Conservation (phyloP, 176 grass and related monocot genomes). For the Chloris gayana region DNA sequence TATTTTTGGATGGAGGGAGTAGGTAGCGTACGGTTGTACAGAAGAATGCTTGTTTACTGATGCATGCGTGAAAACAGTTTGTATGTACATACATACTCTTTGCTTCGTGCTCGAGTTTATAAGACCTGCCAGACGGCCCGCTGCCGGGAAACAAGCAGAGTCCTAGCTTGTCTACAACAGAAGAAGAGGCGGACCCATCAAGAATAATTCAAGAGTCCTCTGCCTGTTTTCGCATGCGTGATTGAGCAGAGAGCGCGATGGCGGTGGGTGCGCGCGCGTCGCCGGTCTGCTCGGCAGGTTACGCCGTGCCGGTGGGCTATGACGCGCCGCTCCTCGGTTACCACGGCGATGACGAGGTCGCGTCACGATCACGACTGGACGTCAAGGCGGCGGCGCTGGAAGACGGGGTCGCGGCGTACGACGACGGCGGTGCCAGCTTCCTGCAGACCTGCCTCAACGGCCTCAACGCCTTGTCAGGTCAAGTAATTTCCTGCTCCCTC, state of each 20-base stretch:
- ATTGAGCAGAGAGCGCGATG: not conserved
- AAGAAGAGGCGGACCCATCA: not conserved
- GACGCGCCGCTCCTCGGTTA: slow-evolving; percentile 25
- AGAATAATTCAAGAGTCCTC: too few relatives aligned
- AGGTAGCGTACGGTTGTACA: not conserved
- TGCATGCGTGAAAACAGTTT: not conserved
- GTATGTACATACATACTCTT: not conserved
- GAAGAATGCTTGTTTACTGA: not conserved
- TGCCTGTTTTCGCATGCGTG: too few relatives aligned
- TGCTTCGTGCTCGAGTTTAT: too few relatives aligned
- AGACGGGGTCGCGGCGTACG: not conserved
- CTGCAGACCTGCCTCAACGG: slow-evolving; percentile 58
- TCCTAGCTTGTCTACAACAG: not conserved
- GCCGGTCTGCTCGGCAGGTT: not conserved
- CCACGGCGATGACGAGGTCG: not conserved
- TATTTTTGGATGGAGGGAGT: too few relatives aligned
- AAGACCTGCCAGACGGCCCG: not conserved
- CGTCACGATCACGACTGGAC: not conserved
- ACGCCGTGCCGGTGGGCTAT: not conserved
- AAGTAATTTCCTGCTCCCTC: not conserved
- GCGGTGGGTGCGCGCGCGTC: not conserved
- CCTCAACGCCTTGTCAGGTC: slow-evolving; percentile 58
- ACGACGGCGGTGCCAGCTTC: slow-evolving; percentile 33
- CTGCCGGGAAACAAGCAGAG: not conserved
- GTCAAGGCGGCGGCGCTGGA: not conserved